These are phyloP conservation scores for Ulota crispa DNA, from an alignment of 225 moss, liverwort and hornwort genomes.

Conservation along the genomic window DNA sequence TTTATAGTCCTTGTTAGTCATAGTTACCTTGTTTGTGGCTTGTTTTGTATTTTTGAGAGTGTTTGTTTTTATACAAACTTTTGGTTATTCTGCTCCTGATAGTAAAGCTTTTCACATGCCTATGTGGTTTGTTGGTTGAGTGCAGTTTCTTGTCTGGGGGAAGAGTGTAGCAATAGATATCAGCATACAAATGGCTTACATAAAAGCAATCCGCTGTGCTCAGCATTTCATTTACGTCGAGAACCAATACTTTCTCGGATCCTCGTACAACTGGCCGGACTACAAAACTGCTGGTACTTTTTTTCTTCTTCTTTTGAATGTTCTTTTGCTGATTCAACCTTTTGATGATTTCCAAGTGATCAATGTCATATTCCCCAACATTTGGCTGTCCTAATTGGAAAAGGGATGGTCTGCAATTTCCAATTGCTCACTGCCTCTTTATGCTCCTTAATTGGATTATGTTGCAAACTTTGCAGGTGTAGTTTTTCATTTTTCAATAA, in stretches of 20 bases:
- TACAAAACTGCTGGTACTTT: conserved; percentile 74
- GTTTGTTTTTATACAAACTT: neutral
- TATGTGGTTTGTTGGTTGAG: conserved; percentile 20
- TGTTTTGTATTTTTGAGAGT: conserved; percentile 1
- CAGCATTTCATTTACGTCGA: conserved; percentile 93
- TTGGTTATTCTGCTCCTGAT: neutral
- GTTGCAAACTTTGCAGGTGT: neutral
- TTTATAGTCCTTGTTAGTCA: conserved; percentile 1
- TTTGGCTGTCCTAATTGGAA: neutral
- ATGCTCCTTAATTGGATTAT: neutral
- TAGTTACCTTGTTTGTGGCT: neutral
- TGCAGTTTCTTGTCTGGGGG: conserved; percentile 80
- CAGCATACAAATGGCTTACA: conserved; percentile 90
- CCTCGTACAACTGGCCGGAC: conserved; percentile 95
- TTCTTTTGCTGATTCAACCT: neutral
- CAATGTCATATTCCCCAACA: neutral
- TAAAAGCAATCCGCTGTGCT: conserved; percentile 86
- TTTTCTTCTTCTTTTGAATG: neutral
- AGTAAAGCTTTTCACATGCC: neutral
- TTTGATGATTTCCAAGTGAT: neutral
- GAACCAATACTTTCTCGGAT: conserved; percentile 95
- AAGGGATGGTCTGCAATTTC: neutral
- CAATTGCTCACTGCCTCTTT: neutral
- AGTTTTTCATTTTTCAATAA: neutral
- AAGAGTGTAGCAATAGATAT: conserved; percentile 91